A percentile compares a stretch with the other conserved stretches of the same genome.
Conservation (phyloP, 495 filamentous ascomycete genomes). For the Penicillium parvum region DNA sequence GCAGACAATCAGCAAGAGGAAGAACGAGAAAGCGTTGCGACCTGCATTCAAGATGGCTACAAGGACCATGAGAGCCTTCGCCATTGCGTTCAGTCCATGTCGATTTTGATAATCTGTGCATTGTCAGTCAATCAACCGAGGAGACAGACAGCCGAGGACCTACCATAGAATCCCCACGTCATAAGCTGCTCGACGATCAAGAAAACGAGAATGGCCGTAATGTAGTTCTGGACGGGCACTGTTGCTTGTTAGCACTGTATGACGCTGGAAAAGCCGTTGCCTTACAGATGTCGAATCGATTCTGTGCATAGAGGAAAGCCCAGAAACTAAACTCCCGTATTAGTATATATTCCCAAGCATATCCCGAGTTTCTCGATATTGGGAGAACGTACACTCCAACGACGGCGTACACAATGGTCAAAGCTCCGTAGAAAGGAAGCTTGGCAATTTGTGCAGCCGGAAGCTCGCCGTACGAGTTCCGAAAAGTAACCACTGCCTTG, state of each 20-base stretch:
- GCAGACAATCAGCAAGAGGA: conserved; percentile 95
- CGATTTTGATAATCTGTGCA: conserved; percentile 78
- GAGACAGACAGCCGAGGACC: neutral
- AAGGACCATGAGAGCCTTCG: conserved; percentile 80
- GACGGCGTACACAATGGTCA: conserved; percentile 91
- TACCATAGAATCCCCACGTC: conserved; percentile 94
- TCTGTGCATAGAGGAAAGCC: conserved; percentile 93
- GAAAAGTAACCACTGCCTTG: conserved; percentile 79
- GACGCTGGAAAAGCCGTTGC: neutral
- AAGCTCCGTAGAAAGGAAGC: conserved; percentile 92
- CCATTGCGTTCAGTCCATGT: conserved; percentile 72
- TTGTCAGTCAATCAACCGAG: neutral
- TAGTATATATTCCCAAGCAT: conserved; percentile 5
- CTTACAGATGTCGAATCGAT: conserved; percentile 85
- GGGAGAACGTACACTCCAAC: conserved; percentile 57
- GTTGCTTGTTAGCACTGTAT: conserved; percentile 29
- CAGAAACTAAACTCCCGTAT: conserved; percentile 59
- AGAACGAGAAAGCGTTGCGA: conserved; percentile 97
- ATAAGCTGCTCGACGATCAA: conserved; percentile 92
- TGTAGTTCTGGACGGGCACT: conserved; percentile 99
- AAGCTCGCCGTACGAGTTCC: conserved; percentile 94
- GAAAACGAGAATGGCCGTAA: conserved; percentile 94
- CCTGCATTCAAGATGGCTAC: conserved; percentile 89
- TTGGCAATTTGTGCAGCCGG: conserved; percentile 94
- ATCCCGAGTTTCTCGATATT: neutral